phyloP scores from a whole-genome alignment of 1,284 basidiomycete species.

The Malassezia vespertilionis region DNA sequence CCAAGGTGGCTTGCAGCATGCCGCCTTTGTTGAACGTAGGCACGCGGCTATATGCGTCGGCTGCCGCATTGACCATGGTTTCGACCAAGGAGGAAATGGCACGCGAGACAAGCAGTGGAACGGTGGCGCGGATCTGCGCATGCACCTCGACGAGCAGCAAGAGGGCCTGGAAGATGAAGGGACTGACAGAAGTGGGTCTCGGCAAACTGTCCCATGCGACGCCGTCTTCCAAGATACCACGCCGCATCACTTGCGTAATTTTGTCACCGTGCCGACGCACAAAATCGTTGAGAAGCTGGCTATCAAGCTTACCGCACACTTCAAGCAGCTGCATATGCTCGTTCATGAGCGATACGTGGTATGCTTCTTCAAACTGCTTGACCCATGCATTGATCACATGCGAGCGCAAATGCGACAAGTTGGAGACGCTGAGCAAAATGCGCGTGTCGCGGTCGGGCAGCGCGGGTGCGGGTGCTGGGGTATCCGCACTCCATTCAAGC shows the following conservation, averaged over 20 bases:
- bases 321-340: conserved; percentile 70
- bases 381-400: conserved; percentile 68
- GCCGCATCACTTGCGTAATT: conserved; percentile 61
- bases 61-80: conserved; percentile 66
- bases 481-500: conserved; percentile 25
- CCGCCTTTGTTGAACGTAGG: conserved; percentile 90
- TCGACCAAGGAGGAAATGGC: conserved; percentile 73
- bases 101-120: conserved; percentile 65
- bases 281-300: conserved; percentile 74
- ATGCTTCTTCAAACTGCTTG: conserved; percentile 65
- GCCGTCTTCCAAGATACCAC: conserved; percentile 64
- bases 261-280: conserved; percentile 63
- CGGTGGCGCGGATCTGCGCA: conserved; percentile 71
- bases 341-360: conserved; percentile 63
- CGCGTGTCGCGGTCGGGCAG: conserved; percentile 56
- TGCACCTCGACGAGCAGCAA: conserved; percentile 83
- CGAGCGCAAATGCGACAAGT: conserved; percentile 66
- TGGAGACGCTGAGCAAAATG: conserved; percentile 76
- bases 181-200: conserved; percentile 69
- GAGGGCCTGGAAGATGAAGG: conserved; percentile 83
- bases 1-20: conserved; percentile 94
- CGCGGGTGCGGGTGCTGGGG: neutral
- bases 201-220: conserved; percentile 87
- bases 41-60: conserved; percentile 73
- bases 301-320: conserved; percentile 71